Percentiles rank a stretch among this genome's conserved stretches.
Evolutionary conservation across 192 early-diverging fungal genomes (phyloP).

Genomic region (Lobosporangium transversale): DNA sequence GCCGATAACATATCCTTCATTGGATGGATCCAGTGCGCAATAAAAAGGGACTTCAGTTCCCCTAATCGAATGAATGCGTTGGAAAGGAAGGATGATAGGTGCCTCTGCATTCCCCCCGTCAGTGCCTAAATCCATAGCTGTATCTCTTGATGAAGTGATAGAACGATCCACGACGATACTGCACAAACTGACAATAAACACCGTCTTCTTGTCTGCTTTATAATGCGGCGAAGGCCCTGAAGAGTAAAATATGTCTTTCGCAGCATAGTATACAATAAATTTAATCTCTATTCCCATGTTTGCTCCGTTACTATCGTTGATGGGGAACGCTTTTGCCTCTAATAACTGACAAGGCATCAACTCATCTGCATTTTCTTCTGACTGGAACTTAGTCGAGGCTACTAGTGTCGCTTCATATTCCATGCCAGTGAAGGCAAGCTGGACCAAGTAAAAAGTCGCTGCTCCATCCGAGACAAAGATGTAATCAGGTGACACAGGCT

Average conservation of each 20-base stretch:
- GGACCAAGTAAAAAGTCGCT: constrained; percentile 25
- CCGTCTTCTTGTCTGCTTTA: constrained; percentile 37
- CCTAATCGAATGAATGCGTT: constrained; percentile 51
- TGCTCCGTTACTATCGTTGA: constrained; percentile 7
- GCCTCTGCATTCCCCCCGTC: too few species aligned
- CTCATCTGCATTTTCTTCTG: constrained; percentile 9
- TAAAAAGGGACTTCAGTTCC: constrained; percentile 65
- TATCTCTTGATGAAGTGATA: background rate
- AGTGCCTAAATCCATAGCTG: constrained; percentile 11
- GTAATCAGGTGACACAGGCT: constrained; percentile 35
- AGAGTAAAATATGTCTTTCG: constrained; percentile 31
- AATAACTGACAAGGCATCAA: constrained; percentile 13
- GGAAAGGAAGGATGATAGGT: too few species aligned
- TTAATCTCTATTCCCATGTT: constrained; percentile 27
- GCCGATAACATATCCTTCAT: constrained; percentile 56
- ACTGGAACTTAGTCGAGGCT: constrained; percentile 16
- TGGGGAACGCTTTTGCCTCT: constrained; percentile 45
- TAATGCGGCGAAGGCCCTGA: constrained; percentile 40
- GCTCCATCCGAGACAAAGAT: constrained; percentile 45
- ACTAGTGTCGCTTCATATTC: constrained; percentile 34
- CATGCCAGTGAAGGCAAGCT: background rate
- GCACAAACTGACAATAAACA: constrained; percentile 44
- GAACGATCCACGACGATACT: constrained; percentile 9
- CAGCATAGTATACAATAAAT: constrained; percentile 27
- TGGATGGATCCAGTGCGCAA: constrained; percentile 53